These are phyloP conservation scores for Delonix regia DNA, from an alignment of 306 rosid genomes.

Conservation along the genomic window DNA sequence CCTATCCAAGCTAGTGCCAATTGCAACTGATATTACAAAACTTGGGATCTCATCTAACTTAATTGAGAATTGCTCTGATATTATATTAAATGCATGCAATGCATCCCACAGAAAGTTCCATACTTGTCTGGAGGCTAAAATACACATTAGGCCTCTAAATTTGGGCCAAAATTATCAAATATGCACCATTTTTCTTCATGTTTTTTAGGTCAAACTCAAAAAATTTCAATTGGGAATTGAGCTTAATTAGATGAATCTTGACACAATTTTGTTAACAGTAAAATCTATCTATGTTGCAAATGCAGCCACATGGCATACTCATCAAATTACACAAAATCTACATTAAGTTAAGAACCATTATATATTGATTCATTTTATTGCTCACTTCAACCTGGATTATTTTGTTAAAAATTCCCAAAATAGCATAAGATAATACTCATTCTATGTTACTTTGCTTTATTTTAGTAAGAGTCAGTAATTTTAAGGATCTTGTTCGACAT, in stretches of 20 bases:
- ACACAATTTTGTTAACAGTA: not conserved
- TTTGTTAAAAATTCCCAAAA: not conserved
- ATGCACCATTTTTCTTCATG: not conserved
- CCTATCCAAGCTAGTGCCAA: not conserved
- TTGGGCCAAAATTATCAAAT: not conserved
- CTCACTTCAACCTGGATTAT: not conserved
- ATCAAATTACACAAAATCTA: not conserved
- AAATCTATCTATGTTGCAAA: not conserved
- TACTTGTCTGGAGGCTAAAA: not conserved
- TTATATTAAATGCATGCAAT: not conserved
- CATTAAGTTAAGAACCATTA: not conserved
- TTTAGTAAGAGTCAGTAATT: not conserved
- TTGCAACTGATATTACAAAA: slow-evolving; percentile 25
- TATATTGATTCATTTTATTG: not conserved
- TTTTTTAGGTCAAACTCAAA: too few species aligned
- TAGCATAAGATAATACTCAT: not conserved
- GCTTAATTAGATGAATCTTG: not conserved
- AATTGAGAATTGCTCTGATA: not conserved
- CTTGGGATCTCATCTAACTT: not conserved
- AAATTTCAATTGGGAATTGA: not conserved
- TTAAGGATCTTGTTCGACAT: not conserved
- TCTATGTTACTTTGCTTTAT: not conserved
- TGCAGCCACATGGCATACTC: not conserved
- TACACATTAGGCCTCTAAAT: not conserved
- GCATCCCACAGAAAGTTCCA: not conserved